Evolutionary conservation across 192 early-diverging fungal species (phyloP), one percentile per base, ranked within the genome.

Genomic region (Coemansia sp.): DNA sequence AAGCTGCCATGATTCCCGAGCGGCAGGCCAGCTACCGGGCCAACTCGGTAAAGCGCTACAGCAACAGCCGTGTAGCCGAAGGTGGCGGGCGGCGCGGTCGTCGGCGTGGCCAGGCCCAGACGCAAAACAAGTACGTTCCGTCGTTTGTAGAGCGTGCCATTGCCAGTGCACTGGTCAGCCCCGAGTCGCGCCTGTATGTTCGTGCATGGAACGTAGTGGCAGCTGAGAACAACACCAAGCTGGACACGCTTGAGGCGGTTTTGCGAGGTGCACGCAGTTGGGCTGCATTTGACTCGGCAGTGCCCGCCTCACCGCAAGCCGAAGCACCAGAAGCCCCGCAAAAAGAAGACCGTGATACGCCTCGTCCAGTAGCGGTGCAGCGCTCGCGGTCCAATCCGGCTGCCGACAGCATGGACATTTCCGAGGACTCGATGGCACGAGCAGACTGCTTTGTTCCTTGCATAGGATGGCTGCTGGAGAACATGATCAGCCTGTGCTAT

Each of bases 391-490:
- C 76, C 21, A 71, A 65, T 20, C 64, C 66, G 11, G 38, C 31
- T 5, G 44, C 34, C 16, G 71, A 70, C 7, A 56, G 46, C n/a
- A 54, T 63, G 12, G 63, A 65, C 45, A 56, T 66, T 10, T 58
- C 66, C 3, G 56, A 63, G 11, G 71, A 69, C 45, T 55, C 63
- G 42, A 70, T 73, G 62, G 40, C 64, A 7, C 63, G 66, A 0
- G 68, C 68, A 0, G 62, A 64, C 56, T 70, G 78, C 12, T 55
- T 87, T 20, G 88, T 86, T 8, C 85, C 87, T 6, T 80, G 84
- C 42, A 36, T 90, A n/a, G 87, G 82, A 7, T 90, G 88, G 88
- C 63, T 90, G 48, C 71, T 90, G 45, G 85, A 87, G 52, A 83
- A 85, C 26, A 83, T 87, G 80, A 51, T 87, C 34, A 84, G 87